Evolutionary conservation across 2,329 filamentous ascomycete species (phyloP).

Genomic region (Incumbomyces delicatus): DNA sequence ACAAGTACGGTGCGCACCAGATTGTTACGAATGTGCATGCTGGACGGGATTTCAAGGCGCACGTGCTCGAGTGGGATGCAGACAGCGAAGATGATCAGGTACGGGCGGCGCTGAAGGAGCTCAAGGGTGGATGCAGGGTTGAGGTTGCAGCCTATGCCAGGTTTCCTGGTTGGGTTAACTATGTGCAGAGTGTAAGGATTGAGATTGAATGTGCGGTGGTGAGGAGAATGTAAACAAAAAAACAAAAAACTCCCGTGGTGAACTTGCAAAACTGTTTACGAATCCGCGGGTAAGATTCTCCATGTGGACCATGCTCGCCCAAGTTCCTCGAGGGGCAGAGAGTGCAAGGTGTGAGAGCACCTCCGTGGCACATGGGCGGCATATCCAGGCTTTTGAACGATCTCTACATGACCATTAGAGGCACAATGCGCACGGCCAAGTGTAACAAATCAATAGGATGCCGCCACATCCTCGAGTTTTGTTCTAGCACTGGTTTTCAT

Average conservation of each 20-base stretch:
- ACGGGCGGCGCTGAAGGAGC: slow-evolving; percentile 9
- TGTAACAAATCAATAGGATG: too few relatives aligned
- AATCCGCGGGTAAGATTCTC: too few relatives aligned
- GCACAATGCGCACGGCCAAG: too few relatives aligned
- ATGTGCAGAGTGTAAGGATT: slow-evolving; percentile 8
- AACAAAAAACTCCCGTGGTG: not conserved
- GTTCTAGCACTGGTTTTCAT: too few relatives aligned
- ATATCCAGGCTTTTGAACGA: too few relatives aligned
- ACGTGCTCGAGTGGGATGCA: slow-evolving; percentile 11
- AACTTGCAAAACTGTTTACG: not conserved
- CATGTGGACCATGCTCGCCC: too few relatives aligned
- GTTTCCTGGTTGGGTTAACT: slow-evolving; percentile 11
- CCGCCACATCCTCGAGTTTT: too few relatives aligned
- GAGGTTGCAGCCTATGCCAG: slow-evolving; percentile 11
- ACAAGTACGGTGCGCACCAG: slow-evolving; percentile 4
- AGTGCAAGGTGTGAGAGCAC: too few relatives aligned
- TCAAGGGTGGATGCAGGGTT: slow-evolving; percentile 10
- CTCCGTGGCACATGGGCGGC: too few relatives aligned
- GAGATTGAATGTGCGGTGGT: slow-evolving; percentile 6
- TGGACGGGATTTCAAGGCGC: slow-evolving; percentile 10
- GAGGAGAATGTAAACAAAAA: slow-evolving; percentile 2
- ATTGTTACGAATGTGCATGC: slow-evolving; percentile 15
- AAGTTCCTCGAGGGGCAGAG: too few relatives aligned
- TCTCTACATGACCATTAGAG: too few relatives aligned
- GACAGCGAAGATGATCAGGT: slow-evolving; percentile 11